Evolutionary conservation across 2,329 filamentous ascomycete genomes (phyloP), one percentile per base, ranked within the genome.

Genomic region (Aspergillus jensenii): DNA sequence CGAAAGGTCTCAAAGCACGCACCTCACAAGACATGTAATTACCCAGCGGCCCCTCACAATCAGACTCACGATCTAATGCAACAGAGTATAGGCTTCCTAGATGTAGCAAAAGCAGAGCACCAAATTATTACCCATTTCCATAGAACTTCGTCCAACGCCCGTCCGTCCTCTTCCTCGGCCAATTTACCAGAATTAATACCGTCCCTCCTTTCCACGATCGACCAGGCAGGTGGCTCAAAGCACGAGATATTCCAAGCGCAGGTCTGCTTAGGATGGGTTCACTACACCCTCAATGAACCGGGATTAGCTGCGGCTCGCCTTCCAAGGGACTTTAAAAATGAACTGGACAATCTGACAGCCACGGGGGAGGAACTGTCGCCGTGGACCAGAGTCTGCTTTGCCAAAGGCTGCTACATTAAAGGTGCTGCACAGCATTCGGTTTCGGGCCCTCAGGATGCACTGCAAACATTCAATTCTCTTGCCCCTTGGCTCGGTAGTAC

Each of bases 1-100:
- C 87, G 93, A 73, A 99, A 99, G 78, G 84, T 98, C 69, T 90
- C 89, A 70, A 98, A 99, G 76, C 93, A 99, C 83, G 90, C 92
- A 67, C 89, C 92, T 41, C 85, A 90, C 60, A 86, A 90, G 74
- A 85, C 85, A 76, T 96, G 93, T 97, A 88, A 72, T 46, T 56
- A 47, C 52, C 58, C 55, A 49, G 55, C 61, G 60, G 58, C 52
- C 55, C 40, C 52, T 51, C n/a, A 41, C 14, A n/a, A 31, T 55
- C 64, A 64, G 46, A 55, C 46, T 41, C 27, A 39, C 12, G 37
- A 52, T 58, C 64, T 63, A 56, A 68, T 45, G 51, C 56, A 33
- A 46, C 25, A 45, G 46, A n/a, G 39, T 31, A 59, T 66, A 91
- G 89, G 88, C 73, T 81, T 92, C 45, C 81, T 87, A 47, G 78